Evolutionary conservation across 148 eudicot species (phyloP).

Genomic region (Amaranthus cruentus): DNA sequence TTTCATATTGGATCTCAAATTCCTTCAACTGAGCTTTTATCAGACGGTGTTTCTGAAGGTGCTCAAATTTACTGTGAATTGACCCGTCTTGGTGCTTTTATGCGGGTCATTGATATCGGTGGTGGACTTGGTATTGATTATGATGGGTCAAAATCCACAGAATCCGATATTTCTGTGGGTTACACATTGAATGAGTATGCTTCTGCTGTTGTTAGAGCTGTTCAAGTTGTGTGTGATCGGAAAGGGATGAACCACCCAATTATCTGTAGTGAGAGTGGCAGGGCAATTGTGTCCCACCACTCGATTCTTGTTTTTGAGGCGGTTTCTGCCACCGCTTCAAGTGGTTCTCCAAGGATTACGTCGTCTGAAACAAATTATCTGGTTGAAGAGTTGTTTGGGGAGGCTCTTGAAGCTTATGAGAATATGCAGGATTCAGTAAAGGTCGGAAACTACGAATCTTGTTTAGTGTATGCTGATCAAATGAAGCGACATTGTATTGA

Average conservation of each 20-base stretch:
- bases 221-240: constrained; percentile 48
- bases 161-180: constrained; percentile 76
- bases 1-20: constrained; percentile 99
- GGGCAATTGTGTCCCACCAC: constrained; percentile 91
- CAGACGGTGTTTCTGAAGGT: constrained; percentile 79
- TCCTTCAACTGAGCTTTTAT: constrained; percentile 55
- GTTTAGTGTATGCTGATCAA: constrained; percentile 56
- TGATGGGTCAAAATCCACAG: constrained; percentile 67
- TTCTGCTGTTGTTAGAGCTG: constrained; percentile 62
- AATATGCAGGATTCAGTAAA: constrained; percentile 44
- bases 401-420: constrained; percentile 47
- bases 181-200: constrained; percentile 80
- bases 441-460: constrained; percentile 59
- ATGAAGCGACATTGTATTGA: constrained; percentile 75
- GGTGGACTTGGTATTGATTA: constrained; percentile 95
- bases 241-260: constrained; percentile 57
- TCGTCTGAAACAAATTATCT: constrained; percentile 32
- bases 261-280: constrained; percentile 77
- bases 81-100: constrained; percentile 70
- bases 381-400: constrained; percentile 46
- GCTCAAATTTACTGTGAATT: constrained; percentile 79
- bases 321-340: constrained; percentile 31
- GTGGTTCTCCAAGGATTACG: constrained; percentile 30
- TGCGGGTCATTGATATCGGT: constrained; percentile 81
- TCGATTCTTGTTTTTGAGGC: constrained; percentile 79